A percentile compares a stretch with the other conserved stretches of the same genome.
Evolutionary conservation across 192 early-diverging fungal species (phyloP).

Genomic region (Mortierella hygrophila): DNA sequence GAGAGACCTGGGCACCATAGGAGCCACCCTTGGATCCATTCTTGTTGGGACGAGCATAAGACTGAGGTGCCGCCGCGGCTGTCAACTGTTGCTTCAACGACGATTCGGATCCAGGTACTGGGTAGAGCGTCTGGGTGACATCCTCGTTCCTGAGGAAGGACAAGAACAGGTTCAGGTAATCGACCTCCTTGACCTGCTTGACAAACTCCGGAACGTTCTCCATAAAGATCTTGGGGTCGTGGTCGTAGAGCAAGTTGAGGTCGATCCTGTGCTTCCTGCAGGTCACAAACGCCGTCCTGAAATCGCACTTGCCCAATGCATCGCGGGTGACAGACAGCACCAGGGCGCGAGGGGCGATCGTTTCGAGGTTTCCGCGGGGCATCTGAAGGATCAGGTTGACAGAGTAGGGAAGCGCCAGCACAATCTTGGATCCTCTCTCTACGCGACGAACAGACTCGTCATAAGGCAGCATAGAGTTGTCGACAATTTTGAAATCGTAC

Average conservation of each 20-base stretch:
- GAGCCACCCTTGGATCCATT: conserved; percentile 2
- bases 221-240: conserved; percentile 77
- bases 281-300: conserved; percentile 79
- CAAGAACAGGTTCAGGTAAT: conserved; percentile 93
- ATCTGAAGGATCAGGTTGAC: conserved; percentile 87
- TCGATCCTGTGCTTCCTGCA: conserved; percentile 95
- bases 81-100: conserved; percentile 12
- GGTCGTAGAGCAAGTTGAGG: conserved; percentile 92
- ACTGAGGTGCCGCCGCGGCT: background rate
- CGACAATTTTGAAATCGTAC: conserved; percentile 59
- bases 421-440: conserved; percentile 93
- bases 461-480: conserved; percentile 62
- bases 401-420: conserved; percentile 78
- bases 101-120: conserved; percentile 45
- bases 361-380: conserved; percentile 98
- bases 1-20: conserved; percentile 4
- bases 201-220: conserved; percentile 80
- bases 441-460: conserved; percentile 81
- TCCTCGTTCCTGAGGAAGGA: conserved; percentile 86
- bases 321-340: conserved; percentile 81
- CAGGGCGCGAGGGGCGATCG: conserved; percentile 90
- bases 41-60: conserved; percentile 7
- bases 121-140: conserved; percentile 86
- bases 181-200: conserved; percentile 79
- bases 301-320: conserved; percentile 74